These are phyloP conservation scores for Cryptococcus sp. DNA, from an alignment of 1,284 basidiomycete species.

Conservation along the genomic window DNA sequence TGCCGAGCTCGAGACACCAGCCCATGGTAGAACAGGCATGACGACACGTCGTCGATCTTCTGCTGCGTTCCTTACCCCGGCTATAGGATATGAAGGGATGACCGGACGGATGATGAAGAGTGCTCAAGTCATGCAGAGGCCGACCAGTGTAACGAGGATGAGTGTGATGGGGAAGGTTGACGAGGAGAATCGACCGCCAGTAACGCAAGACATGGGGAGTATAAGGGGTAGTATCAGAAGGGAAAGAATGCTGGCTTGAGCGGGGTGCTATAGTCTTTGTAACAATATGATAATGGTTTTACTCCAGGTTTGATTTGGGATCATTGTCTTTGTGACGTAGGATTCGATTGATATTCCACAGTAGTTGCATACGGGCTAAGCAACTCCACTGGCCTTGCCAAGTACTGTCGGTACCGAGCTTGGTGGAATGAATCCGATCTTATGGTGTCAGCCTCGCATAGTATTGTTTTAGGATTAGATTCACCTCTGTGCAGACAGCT, in stretches of 20 bases:
- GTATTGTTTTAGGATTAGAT: constrained; percentile 3
- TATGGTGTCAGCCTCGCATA: neutral
- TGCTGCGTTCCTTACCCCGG: neutral
- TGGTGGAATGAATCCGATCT: constrained; percentile 74
- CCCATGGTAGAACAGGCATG: neutral
- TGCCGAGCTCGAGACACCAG: constrained; percentile 1
- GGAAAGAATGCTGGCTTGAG: constrained; percentile 1
- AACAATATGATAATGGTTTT: neutral
- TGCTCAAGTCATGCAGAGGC: neutral
- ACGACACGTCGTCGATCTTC: neutral
- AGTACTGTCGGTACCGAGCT: constrained; percentile 53
- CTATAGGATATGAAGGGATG: neutral
- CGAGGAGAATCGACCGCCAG: constrained; percentile 14
- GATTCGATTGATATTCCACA: too few relatives aligned
- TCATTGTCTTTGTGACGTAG: neutral
- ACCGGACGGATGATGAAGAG: neutral
- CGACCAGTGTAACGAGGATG: neutral
- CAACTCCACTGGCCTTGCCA: constrained; percentile 32
- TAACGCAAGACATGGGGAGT: constrained; percentile 5
- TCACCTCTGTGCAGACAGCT: constrained; percentile 89
- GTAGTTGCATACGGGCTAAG: constrained; percentile 5
- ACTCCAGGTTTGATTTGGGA: neutral
- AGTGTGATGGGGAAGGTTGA: constrained; percentile 9
- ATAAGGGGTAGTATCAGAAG: neutral
- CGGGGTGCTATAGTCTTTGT: too few relatives aligned